Percentiles rank a stretch among this genome's conserved stretches.
Evolutionary conservation across 2,329 filamentous ascomycete species (phyloP).

Genomic region (Sordariomycetes sp.): DNA sequence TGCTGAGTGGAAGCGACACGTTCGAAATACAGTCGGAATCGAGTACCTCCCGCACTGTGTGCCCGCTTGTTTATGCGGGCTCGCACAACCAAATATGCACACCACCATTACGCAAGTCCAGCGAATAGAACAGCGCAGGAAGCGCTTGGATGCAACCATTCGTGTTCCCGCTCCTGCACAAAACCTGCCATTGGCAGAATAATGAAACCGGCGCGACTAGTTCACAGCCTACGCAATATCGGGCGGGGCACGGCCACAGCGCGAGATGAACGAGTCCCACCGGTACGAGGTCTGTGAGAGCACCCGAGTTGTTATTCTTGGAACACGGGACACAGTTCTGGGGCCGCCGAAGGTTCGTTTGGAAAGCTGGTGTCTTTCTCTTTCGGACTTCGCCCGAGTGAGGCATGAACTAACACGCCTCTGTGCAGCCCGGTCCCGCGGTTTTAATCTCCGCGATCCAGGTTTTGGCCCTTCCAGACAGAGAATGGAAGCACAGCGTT

Average conservation of each 20-base stretch:
- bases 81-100: background rate
- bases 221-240: slow-evolving; percentile 3
- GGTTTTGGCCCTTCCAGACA: background rate
- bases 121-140: background rate
- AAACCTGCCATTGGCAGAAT: slow-evolving; percentile 3
- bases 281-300: background rate
- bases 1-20: background rate
- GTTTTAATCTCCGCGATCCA: slow-evolving; percentile 3
- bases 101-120: background rate
- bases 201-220: background rate
- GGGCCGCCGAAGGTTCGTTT: background rate
- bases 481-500: background rate
- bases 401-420: background rate
- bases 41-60: background rate
- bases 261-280: background rate
- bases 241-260: background rate
- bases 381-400: background rate
- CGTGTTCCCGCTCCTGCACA: background rate
- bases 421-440: background rate
- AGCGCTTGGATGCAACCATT: background rate
- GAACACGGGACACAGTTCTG: background rate
- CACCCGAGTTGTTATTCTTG: background rate
- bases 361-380: background rate
- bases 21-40: background rate
- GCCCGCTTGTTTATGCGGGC: background rate